Evolutionary conservation across 495 filamentous ascomycete species (phyloP).

Genomic region (Lichenothelia convexa): DNA sequence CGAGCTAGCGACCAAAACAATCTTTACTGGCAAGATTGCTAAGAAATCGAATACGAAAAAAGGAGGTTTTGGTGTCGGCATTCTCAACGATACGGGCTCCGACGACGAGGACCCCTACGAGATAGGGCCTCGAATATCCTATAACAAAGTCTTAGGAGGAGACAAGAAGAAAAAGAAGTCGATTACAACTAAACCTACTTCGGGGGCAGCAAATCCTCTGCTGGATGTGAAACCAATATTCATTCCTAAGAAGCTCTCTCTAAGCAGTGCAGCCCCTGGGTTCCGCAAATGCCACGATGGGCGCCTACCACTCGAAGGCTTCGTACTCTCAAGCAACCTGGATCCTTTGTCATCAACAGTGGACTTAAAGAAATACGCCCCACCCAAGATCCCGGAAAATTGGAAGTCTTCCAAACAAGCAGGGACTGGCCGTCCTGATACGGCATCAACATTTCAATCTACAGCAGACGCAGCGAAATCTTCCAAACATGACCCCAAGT

Average conservation of each 20-base stretch:
- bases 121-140: slow-evolving; percentile 79
- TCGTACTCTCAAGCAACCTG: slow-evolving; percentile 44
- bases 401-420: slow-evolving; percentile 57
- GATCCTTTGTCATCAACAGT: slow-evolving; percentile 30
- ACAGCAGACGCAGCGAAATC: slow-evolving; percentile 55
- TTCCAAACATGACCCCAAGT: slow-evolving; percentile 57
- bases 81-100: slow-evolving; percentile 90
- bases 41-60: slow-evolving; percentile 19
- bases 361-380: slow-evolving; percentile 39
- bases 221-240: slow-evolving; percentile 51
- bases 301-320: slow-evolving; percentile 68
- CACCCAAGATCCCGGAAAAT: slow-evolving; percentile 53
- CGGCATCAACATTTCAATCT: slow-evolving; percentile 35
- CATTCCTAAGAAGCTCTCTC: slow-evolving; percentile 51
- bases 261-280: slow-evolving; percentile 35
- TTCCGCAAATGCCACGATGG: slow-evolving; percentile 78
- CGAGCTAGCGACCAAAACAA: slow-evolving; percentile 2
- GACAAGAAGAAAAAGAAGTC: slow-evolving; percentile 61
- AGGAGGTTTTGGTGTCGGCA: slow-evolving; percentile 62
- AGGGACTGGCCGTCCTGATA: slow-evolving; percentile 16
- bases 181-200: slow-evolving; percentile 20
- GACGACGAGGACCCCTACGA: slow-evolving; percentile 94
- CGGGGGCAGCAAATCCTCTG: slow-evolving; percentile 40
- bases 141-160: slow-evolving; percentile 65
- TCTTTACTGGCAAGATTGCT: slow-evolving; percentile 3